Evolutionary conservation across 2,329 filamentous ascomycete genomes (phyloP), one percentile per base, ranked within the genome.

Genomic region (Raffaelea albimanens): DNA sequence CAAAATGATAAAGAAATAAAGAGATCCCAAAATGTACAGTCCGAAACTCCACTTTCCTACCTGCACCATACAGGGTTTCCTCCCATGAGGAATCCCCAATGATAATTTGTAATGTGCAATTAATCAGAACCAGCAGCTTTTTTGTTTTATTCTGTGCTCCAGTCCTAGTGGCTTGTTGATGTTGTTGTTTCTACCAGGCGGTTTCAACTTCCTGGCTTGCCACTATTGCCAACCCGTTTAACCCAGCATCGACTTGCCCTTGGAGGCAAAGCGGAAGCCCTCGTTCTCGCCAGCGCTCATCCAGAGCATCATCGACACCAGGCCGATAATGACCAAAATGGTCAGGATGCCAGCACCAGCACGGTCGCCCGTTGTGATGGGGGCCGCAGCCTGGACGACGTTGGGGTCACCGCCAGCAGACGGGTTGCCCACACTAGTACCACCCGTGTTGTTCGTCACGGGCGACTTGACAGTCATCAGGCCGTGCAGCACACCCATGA

Each of bases 291-390:
- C 52, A 2, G 52, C 53, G 57, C 45, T 64, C 66, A 66, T 56
- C 67, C 67, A 69, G 4, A 57, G 53, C 8, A 65, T 54, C 2
- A 63, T 61, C 5, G 61, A 60, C 31, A 65, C 50, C 34, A 69
- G 52, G 10, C 55, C 48, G 14, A 60, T 49, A 41, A 67, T 48
- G 10, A 54, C 19, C 18, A 69, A 25, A 1, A 59, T 58, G 5
- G 69, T 71, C 43, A 71, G 47, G 14, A 71, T 62, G 2, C 63
- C 63, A 0, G 68, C 69, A 4, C 69, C 69, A 2, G 63, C 68
- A 33, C 57, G 60, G 52, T 71, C 68, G 3, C 57, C 62, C 4
- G 57, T 56, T 0, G 61, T 58, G 7, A 62, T 52, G 5, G 53
- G 40, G 8, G 21, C 14, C 19, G 45, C 8, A 2, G 50, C 52